These are phyloP conservation scores for Eudorina sp. DNA, from an alignment of 139 green algal genomes.

Conservation along the genomic window DNA sequence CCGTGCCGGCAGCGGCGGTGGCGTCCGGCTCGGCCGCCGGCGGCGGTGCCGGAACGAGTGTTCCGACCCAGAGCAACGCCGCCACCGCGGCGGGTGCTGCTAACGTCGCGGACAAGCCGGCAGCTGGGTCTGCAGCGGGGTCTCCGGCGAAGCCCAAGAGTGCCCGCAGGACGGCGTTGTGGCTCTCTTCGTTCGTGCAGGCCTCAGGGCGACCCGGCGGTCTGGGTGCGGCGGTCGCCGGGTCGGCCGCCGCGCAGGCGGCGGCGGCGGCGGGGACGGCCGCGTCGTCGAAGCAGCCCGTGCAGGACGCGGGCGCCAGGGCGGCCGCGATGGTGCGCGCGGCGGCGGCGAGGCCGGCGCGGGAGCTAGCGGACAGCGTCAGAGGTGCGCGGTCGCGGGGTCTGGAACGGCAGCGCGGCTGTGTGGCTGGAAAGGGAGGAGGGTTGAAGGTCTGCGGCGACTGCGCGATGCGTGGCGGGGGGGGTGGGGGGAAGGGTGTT, in stretches of 20 bases:
- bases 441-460: no score
- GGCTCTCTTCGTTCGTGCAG: conserved; percentile 20
- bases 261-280: background rate
- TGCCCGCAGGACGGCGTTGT: background rate
- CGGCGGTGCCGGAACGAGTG: background rate
- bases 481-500: no score
- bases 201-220: background rate
- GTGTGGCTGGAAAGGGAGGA: no score
- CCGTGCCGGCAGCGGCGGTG: background rate
- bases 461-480: no score
- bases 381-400: background rate
- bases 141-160: background rate
- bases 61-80: no score
- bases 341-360: background rate
- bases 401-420: no score
- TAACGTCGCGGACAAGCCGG: background rate
- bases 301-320: background rate
- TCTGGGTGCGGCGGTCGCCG: background rate
- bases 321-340: conserved; percentile 22
- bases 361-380: background rate
- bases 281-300: background rate
- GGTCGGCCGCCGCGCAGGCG: background rate
- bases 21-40: background rate
- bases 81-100: background rate
- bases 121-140: background rate